Evolutionary conservation across 139 green algal genomes (phyloP).

Genomic region (Closterium sp.): DNA sequence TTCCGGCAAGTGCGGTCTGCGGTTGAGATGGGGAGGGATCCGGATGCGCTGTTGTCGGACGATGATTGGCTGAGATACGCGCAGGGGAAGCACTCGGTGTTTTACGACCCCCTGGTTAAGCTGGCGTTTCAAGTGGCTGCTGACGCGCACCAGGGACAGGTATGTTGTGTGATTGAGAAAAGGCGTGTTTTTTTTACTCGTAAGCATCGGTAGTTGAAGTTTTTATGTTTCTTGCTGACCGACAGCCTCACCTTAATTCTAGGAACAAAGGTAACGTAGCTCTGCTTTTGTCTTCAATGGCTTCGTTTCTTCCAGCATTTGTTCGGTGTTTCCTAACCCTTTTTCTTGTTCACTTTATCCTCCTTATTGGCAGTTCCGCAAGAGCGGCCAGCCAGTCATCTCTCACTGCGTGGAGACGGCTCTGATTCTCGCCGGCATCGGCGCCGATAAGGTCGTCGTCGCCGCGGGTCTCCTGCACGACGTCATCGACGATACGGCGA

Average conservation of each 20-base stretch:
- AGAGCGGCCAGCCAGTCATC: conserved; percentile 44
- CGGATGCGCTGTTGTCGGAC: background rate
- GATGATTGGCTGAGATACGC: conserved; percentile 9
- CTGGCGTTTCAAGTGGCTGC: conserved; percentile 44
- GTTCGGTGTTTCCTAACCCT: background rate
- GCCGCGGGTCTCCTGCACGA: conserved; percentile 58
- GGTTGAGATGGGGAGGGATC: conserved; percentile 9
- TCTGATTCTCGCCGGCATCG: conserved; percentile 44
- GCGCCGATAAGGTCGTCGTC: conserved; percentile 40
- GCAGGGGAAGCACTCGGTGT: conserved; percentile 31
- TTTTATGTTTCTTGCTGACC: background rate
- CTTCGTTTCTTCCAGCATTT: too few species aligned
- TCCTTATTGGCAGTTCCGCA: conserved; percentile 27
- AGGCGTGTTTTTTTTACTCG: background rate
- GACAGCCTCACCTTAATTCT: background rate
- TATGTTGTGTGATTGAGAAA: conserved; percentile 8
- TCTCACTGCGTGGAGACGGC: conserved; percentile 55
- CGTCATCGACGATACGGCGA: conserved; percentile 49
- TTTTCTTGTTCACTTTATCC: background rate
- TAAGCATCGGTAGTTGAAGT: background rate
- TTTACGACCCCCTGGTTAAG: conserved; percentile 47
- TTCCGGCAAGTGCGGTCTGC: conserved; percentile 2
- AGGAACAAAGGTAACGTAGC: too few species aligned
- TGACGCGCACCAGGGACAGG: conserved; percentile 38
- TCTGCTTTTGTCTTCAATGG: too few species aligned